Evolutionary conservation across 1,139 yeast genomes (phyloP), one percentile per base, ranked within the genome.

Genomic region (Diutina mesorugosa): DNA sequence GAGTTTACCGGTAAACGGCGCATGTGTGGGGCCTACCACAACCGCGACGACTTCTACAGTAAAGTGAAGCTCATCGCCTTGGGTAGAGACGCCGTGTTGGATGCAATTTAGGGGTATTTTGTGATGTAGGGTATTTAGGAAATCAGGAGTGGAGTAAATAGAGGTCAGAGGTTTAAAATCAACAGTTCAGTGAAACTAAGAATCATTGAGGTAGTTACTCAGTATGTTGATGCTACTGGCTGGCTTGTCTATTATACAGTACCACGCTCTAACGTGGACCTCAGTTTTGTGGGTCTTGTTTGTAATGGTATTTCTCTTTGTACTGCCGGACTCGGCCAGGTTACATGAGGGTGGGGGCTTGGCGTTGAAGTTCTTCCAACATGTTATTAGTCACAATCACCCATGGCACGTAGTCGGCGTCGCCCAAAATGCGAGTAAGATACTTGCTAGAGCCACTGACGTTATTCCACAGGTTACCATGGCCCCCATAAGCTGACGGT

Each of bases 1-100:
- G 85, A 78, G 58, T 85, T 85, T 61, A 80, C 85, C 1, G 91
- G 91, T 0, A 76, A 79, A 64, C 76, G 91, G 67, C 73, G 90
- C 64, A 77, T 86, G 80, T 86, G 91, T 65, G 93, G 93, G 9
- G 90, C 90, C 1, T 86, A 85, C 66, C 74, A 83, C 60, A 84
- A 83, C 66, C 73, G 87, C 57, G 91, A 85, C 64, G 91, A 85
- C 64, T 86, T 83, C 65, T 70, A 83, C 45, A 80, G 87, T 16
- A 72, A 83, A 55, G 71, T 83, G 60, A 74, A 77, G 61, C 65
- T 83, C 55, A 68, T 81, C 63, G 80, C 76, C 59, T 68, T 82
- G 57, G 84, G 85, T 9, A 71, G 86, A 60, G 69, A 75, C 47
- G 72, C 74, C 9, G 80, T 81, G 8, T 70, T 84, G 60, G 72